Base-by-base conservation (phyloP, 179 eudicot species). In the Amaranthus tricolor region DNA sequence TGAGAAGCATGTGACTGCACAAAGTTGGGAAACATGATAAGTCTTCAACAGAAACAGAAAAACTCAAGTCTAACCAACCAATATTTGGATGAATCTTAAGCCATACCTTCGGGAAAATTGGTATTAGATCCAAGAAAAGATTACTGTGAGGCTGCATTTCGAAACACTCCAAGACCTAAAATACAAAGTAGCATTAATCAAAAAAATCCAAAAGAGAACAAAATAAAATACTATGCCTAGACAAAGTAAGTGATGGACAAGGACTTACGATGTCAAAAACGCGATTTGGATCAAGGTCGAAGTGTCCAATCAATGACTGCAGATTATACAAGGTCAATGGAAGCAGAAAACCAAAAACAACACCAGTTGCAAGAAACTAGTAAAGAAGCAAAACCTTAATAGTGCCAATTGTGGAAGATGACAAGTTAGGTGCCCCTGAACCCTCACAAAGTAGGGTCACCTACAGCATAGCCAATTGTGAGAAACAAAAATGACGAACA, bases 261-360 rank as follows among this genome's bases (percentile, higher is more conserved):
- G 62, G 64, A 81, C 99, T 93, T 86, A 96, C 99, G 79, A 91
- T 93, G 81, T 96, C 99, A 84, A 96, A 96, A 54, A 96, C 99
- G 55, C 98, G 99, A 64, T 94, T 96, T 6, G 99, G 99, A 76
- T 96, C 99, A 83, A 96, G 85, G 85, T 96, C 98, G 73, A 96
- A 96, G 85, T 96, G 99, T 58, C 99, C 99, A 80, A 96, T 96
- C 52, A 96, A 81, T 56, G 99, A 96, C 99, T 96, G 98, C 86
- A 89, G 74, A 9, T 69, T 76, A 8, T 14, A 43, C 62, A 73
- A 72, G 53, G 43, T 76, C 43, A 65, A 53, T 24, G 55, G 44
- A 75, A 51, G 78, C 62, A 24, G 53, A 62, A 74, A 60, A 63
- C 59, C 62, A 44, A 43, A 5, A 49, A 10, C 15, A 53, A 54